Percentiles rank a stretch among this genome's conserved stretches.
Evolutionary conservation across 2,329 filamentous ascomycete species (phyloP).

Genomic region (Dactylellina parvicollis): DNA sequence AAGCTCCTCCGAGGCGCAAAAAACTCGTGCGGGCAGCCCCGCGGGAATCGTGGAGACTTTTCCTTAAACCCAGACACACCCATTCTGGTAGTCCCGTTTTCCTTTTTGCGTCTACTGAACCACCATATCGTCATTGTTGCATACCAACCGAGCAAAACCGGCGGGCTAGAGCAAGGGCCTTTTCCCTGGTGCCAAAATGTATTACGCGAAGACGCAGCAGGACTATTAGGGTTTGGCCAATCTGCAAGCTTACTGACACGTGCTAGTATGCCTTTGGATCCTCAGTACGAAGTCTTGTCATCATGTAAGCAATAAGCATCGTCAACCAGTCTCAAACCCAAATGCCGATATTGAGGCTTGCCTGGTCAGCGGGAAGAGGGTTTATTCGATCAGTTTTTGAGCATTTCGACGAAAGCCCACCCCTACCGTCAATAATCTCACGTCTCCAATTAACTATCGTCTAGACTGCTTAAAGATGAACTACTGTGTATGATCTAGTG

Average conservation of each 20-base stretch:
- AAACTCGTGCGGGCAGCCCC: constrained; percentile 31
- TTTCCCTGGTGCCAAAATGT: constrained; percentile 13
- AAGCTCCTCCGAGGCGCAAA: not conserved
- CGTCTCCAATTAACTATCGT: too few species aligned
- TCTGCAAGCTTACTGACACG: constrained; percentile 43
- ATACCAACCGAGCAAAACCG: constrained; percentile 53
- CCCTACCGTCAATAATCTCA: too few species aligned
- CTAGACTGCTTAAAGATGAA: constrained; percentile 31
- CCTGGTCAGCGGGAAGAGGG: too few species aligned
- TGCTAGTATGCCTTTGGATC: constrained; percentile 50
- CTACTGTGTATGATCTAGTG: too few species aligned
- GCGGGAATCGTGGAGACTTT: constrained; percentile 22
- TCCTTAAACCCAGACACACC: not conserved
- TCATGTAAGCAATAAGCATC: constrained; percentile 7
- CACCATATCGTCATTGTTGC: constrained; percentile 54
- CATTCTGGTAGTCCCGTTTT: constrained; percentile 23
- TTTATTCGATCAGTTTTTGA: constrained; percentile 17
- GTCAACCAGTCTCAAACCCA: not conserved
- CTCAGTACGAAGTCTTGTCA: constrained; percentile 9
- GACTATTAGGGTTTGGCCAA: constrained; percentile 5
- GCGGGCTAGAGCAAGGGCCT: constrained; percentile 32
- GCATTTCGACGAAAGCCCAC: not conserved
- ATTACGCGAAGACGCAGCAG: constrained; percentile 22
- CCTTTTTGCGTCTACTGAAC: too few species aligned
- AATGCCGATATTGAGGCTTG: constrained; percentile 38